Evolutionary conservation across 768 basidiomycete species (phyloP).

Genomic region (Baorangia bicolor): DNA sequence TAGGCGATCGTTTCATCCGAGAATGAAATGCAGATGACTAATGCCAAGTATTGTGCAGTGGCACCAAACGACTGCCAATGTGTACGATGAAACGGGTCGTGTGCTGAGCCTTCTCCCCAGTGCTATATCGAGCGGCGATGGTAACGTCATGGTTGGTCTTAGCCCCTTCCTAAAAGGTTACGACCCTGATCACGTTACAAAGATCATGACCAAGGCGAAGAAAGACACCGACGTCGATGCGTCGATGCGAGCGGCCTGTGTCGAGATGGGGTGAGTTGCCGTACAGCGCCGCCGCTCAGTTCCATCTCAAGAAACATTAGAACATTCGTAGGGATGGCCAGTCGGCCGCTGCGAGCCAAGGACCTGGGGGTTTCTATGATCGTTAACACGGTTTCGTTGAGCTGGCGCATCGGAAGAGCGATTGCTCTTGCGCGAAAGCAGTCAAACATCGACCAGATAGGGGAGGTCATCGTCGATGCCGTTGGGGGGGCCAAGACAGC

Average conservation of each 20-base stretch:
- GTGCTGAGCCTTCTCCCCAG: constrained; percentile 32
- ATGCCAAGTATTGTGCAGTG: constrained; percentile 14
- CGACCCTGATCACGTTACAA: constrained; percentile 14
- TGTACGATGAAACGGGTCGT: constrained; percentile 27
- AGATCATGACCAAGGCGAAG: constrained; percentile 46
- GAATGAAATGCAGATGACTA: constrained; percentile 4
- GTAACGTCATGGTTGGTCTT: constrained; percentile 33
- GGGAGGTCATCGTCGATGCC: constrained; percentile 35
- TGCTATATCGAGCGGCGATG: constrained; percentile 38
- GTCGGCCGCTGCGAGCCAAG: constrained; percentile 38
- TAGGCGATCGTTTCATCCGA: constrained; percentile 17
- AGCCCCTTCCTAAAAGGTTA: background rate
- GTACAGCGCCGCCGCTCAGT: background rate
- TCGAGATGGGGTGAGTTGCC: constrained; percentile 46
- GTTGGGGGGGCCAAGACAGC: constrained; percentile 37
- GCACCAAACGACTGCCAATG: constrained; percentile 33
- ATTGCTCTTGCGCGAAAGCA: constrained; percentile 50
- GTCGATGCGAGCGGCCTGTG: constrained; percentile 45
- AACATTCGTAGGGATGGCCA: constrained; percentile 46
- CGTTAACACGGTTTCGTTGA: constrained; percentile 53
- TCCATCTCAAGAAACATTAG: constrained; percentile 9
- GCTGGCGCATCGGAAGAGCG: constrained; percentile 63
- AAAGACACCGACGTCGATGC: constrained; percentile 44
- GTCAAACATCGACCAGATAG: constrained; percentile 41
- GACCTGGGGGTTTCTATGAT: constrained; percentile 42